Evolutionary conservation across 2,329 filamentous ascomycete species (phyloP).

Genomic region (Pestalotiopsis sp.): DNA sequence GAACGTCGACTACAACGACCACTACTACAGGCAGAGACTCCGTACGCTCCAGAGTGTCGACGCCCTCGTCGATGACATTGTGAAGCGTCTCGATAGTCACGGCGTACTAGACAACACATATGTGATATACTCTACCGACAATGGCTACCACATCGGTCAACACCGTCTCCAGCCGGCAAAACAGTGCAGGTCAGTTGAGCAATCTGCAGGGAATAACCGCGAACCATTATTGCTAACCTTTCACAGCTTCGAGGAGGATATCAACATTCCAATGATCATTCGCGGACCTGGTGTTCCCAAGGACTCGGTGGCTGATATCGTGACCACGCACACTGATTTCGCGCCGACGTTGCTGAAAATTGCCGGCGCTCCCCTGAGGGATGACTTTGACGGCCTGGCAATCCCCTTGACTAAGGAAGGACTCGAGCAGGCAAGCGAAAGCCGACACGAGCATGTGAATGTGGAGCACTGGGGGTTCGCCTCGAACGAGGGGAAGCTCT

Average conservation of each 20-base stretch:
- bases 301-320: slow-evolving; percentile 39
- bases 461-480: slow-evolving; percentile 49
- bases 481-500: slow-evolving; percentile 32
- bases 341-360: slow-evolving; percentile 60
- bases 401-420: slow-evolving; percentile 37
- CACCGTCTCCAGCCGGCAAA: slow-evolving; percentile 62
- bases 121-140: slow-evolving; percentile 62
- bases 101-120: slow-evolving; percentile 52
- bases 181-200: slow-evolving; percentile 37
- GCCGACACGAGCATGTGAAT: slow-evolving; percentile 48
- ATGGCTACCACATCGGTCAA: slow-evolving; percentile 63
- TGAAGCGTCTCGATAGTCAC: slow-evolving; percentile 42
- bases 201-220: neutral
- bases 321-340: slow-evolving; percentile 65
- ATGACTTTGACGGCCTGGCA: slow-evolving; percentile 59
- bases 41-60: slow-evolving; percentile 57
- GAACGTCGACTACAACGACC: slow-evolving; percentile 48
- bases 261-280: slow-evolving; percentile 59
- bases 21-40: slow-evolving; percentile 54
- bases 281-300: slow-evolving; percentile 55
- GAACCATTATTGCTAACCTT: slow-evolving; percentile 23
- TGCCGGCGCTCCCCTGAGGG: slow-evolving; percentile 41
- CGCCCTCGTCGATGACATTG: slow-evolving; percentile 52
- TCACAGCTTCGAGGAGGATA: slow-evolving; percentile 62
- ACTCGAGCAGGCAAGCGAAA: slow-evolving; percentile 17